Evolutionary conservation across 768 basidiomycete species (phyloP), one percentile per base, ranked within the genome.

Genomic region (Calocybe gangraenosa): DNA sequence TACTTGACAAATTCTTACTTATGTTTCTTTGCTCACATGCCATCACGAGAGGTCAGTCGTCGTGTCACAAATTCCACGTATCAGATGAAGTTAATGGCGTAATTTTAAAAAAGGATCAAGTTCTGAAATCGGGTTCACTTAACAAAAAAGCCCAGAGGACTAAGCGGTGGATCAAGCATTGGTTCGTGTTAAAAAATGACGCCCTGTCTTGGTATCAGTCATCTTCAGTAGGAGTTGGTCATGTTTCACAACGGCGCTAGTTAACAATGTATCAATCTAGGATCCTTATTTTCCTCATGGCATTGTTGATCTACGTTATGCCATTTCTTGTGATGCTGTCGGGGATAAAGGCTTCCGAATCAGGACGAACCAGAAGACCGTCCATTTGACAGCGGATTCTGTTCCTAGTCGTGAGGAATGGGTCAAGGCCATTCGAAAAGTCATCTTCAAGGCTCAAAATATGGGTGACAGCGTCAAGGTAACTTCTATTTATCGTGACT

Each of bases 241-340:
- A 33, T 48, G 41, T 33, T 36, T 38, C 20, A 22, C 28, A 25
- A 3, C n/a, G 22, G 18, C 18, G 14, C 10, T 17, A 39, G n/a
- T 23, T 6, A 5, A 14, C 37, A 18, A 44, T 33, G 1, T 38
- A 6, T 34, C 15, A 37, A 49, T 17, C 39, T 44, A 95, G 92
- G 93, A 99, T 56, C 95, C 94, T 1, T 99, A 99, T 65, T 99
- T 99, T 63, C 90, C 94, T 9, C 89, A 93, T 53, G 96, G 93
- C 19, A 92, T 97, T 45, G 76, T 94, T n/a, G 92, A 96, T 57
- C 68, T 99, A 23, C 88, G 93, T 49, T 98, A 98, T 64, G 87
- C 88, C 6, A 86, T 91, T 36, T 79, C 87, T 18, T 96, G 95
- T 60, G 94, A 97, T 43, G 71, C 89, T 0, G 65, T 73, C 2